Evolutionary conservation across 73 alveolate species (phyloP), one percentile per base, ranked within the genome.

Genomic region (Durusdinium trenchii): DNA sequence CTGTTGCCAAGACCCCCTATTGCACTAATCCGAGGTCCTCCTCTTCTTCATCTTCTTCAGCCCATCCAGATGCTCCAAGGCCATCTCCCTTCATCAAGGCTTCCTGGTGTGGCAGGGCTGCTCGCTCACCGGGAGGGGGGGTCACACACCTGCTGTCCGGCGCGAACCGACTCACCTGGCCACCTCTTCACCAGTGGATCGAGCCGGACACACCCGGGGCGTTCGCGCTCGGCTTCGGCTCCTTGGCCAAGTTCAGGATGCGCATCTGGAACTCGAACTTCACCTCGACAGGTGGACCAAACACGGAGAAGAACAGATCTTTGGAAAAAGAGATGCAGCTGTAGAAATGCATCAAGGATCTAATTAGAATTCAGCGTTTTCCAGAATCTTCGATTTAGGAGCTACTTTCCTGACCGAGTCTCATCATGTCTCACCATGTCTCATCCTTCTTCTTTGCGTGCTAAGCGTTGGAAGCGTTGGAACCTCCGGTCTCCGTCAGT

Each of bases 181-280:
- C 18, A 32, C 18, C 30, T 60, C 73, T 23, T 60, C 18, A 60
- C n/a, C 73, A 23, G 73, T 1, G 18, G 18, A 23, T 60, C 73
- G 45, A 4, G 79, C 10, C 79, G 43, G 79, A 26, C 4, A 38
- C n/a, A 32, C 79, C 79, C 42, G 20, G 46, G 42, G 16, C 79
- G 79, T 30, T 43, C 28, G 28, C 45, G 1, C 28, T 3, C 36
- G 43, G 51, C 35, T 30, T 18, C 79, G 47, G 89, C n/a, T 91
- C 98, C 98, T 91, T 73, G 35, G 99, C 99, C 14, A 94, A 67
- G 71, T 94, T 94, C 90, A 94, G 71, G 51, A 94, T 50, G 64
- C 99, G 99, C 91, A 94, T 94, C 99, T 94, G 99, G 67, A 94
- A 94, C 54, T 94, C 99, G 35, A 94, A 94, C 61, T 94, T 94